Evolutionary conservation across 257 asterid species (phyloP).

Genomic region (Gentiana dahurica): DNA sequence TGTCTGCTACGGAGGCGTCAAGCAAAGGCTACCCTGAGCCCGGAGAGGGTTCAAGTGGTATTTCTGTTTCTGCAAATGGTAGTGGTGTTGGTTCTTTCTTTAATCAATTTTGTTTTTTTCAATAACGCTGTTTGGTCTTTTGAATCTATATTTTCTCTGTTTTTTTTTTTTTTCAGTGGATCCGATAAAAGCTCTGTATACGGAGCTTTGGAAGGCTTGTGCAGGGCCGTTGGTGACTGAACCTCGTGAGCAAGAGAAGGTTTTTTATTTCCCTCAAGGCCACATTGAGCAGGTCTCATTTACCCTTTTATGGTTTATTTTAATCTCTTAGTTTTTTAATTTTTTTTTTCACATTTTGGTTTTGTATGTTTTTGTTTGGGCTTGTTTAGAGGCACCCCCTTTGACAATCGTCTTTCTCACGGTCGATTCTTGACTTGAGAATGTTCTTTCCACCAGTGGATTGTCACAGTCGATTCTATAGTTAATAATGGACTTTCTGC

Average conservation of each 20-base stretch:
- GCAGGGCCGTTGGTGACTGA: constrained; percentile 92
- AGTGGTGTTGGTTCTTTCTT: constrained; percentile 1
- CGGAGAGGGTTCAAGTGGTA: constrained; percentile 22
- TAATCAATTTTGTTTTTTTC: neutral
- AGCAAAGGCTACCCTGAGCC: constrained; percentile 44
- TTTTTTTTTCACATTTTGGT: neutral
- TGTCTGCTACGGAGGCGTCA: constrained; percentile 56
- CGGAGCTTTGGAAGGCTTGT: constrained; percentile 89
- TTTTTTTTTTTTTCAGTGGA: constrained; percentile 26
- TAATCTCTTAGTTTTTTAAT: neutral
- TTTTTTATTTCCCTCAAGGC: constrained; percentile 87
- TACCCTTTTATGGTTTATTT: neutral
- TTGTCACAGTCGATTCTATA: too few relatives aligned
- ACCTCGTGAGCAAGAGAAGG: constrained; percentile 69
- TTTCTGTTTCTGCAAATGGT: constrained; percentile 41
- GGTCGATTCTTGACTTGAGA: too few relatives aligned
- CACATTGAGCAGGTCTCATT: constrained; percentile 79
- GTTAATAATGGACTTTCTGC: too few relatives aligned
- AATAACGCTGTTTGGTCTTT: neutral
- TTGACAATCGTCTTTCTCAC: constrained; percentile 10
- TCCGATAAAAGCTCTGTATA: constrained; percentile 64
- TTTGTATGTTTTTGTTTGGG: neutral
- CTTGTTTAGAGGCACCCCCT: neutral
- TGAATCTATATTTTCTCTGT: neutral
- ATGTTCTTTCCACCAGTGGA: too few relatives aligned